Evolutionary conservation across 23 red algal species (phyloP), one percentile per base, ranked within the genome.

Genomic region (Gracilaria domingensis): DNA sequence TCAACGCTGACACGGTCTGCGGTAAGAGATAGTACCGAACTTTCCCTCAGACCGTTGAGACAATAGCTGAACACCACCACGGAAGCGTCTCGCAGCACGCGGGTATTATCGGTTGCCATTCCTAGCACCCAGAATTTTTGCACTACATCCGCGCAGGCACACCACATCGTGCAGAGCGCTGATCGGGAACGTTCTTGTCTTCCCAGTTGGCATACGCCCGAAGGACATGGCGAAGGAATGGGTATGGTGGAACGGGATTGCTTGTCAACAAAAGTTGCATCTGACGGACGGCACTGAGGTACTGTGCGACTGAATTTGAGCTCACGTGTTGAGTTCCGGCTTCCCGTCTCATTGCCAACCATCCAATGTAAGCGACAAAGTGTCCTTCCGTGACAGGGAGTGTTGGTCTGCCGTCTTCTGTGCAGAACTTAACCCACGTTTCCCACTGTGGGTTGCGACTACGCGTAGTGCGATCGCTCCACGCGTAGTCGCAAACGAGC

Each of bases 331-430:
- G 61, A 12, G 0, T 0, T 0, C 82, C 82, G 24, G 65, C 33
- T 8, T 73, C 61, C 24, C 58, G 33, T 47, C 37, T 42, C 12
- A 45, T 3, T 12, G 61, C 35, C n/a, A 89, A 48, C 85, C 85
- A 89, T 26, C 72, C 54, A 24, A 89, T 51, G 25, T 36, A 89
- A 13, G 71, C 48, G 28, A 80, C 35, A 8, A 89, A 45, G 40
- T 62, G 54, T 12, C 42, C 85, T 73, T 91, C 62, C 11, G 59
- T 83, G 20, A 57, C 77, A 37, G 79, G 61, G 9, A 91, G 79
- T 14, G 26, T 17, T 29, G 59, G 8, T 17, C 59, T 21, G 17
- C 32, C 34, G 4, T 91, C 75, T 6, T 2, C 30, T 0, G 11
- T 29, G 77, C 88, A 75, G 35, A 91, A 91, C 0, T 32, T 73